Conservation (phyloP, 2,329 filamentous ascomycete genomes). For the Teratosphaeria destructans region DNA sequence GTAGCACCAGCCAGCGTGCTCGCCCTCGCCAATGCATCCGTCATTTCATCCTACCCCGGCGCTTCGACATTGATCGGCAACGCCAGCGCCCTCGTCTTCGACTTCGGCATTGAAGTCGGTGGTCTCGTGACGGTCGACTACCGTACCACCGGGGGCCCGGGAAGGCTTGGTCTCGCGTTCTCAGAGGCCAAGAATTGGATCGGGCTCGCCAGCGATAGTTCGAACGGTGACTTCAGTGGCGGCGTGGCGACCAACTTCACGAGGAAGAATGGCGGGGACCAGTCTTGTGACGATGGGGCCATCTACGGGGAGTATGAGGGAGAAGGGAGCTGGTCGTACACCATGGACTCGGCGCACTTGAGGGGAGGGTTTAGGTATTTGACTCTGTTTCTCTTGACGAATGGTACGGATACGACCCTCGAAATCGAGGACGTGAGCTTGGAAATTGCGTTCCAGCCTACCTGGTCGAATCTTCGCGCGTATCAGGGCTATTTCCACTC, state of each 20-base stretch:
- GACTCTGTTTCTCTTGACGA: slow-evolving; percentile 35
- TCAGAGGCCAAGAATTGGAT: slow-evolving; percentile 34
- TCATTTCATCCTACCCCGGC: slow-evolving; percentile 24
- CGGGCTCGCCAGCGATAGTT: slow-evolving; percentile 34
- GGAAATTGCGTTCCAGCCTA: slow-evolving; percentile 40
- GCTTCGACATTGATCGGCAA: slow-evolving; percentile 31
- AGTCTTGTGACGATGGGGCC: slow-evolving; percentile 32
- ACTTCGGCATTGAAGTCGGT: slow-evolving; percentile 50
- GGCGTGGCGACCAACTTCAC: slow-evolving; percentile 3
- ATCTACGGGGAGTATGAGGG: slow-evolving; percentile 34
- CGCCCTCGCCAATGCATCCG: slow-evolving; percentile 23
- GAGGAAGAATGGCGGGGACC: slow-evolving; percentile 7
- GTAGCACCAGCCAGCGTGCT: slow-evolving; percentile 38
- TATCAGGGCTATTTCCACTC: slow-evolving; percentile 28
- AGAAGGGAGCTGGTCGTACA: slow-evolving; percentile 26
- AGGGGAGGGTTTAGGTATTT: slow-evolving; percentile 46
- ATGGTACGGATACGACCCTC: slow-evolving; percentile 23
- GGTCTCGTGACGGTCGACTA: slow-evolving; percentile 46
- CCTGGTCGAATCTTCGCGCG: slow-evolving; percentile 35
- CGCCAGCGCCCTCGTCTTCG: slow-evolving; percentile 45
- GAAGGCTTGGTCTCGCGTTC: slow-evolving; percentile 30
- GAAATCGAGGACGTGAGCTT: slow-evolving; percentile 30
- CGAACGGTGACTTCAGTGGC: slow-evolving; percentile 28
- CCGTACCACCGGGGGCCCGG: slow-evolving; percentile 29
- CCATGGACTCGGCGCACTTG: slow-evolving; percentile 36